These are phyloP conservation scores for Niveomyces coronatus DNA, from an alignment of 2,329 filamentous ascomycete genomes.

Conservation along the genomic window DNA sequence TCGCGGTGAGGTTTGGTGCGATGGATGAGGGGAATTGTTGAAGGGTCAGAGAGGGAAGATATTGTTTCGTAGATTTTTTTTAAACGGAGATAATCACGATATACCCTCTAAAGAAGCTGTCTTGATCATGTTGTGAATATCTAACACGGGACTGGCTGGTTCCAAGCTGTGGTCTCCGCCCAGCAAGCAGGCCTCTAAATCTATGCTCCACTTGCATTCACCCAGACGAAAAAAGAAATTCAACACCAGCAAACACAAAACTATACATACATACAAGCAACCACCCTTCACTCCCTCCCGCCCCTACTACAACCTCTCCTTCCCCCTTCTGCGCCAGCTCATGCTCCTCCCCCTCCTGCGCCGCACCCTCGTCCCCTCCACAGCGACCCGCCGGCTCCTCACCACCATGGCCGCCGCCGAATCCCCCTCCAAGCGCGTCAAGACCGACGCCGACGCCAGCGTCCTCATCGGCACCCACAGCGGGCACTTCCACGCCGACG, in stretches of 20 bases:
- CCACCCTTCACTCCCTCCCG: not conserved
- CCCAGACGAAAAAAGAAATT: not conserved
- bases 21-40: no score
- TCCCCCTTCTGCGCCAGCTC: not conserved
- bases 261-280: not conserved
- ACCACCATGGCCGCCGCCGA: slow-evolving; percentile 45
- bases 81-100: no score
- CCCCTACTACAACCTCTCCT: not conserved
- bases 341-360: slow-evolving; percentile 4
- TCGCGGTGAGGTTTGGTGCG: slow-evolving; percentile 2
- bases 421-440: slow-evolving; percentile 70
- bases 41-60: no score
- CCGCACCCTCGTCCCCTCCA: slow-evolving; percentile 8
- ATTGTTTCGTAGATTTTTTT: no score
- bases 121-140: no score
- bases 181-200: not conserved
- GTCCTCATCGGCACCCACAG: slow-evolving; percentile 86
- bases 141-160: slow-evolving; percentile 2
- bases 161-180: not conserved
- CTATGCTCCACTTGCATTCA: not conserved
- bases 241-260: not conserved
- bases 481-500: slow-evolving; percentile 97
- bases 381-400: no score
- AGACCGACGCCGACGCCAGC: slow-evolving; percentile 45
- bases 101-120: no score